Evolutionary conservation across 306 rosid species (phyloP), one percentile per base, ranked within the genome.

Genomic region (cucumber (Cucumis sativus)): DNA sequence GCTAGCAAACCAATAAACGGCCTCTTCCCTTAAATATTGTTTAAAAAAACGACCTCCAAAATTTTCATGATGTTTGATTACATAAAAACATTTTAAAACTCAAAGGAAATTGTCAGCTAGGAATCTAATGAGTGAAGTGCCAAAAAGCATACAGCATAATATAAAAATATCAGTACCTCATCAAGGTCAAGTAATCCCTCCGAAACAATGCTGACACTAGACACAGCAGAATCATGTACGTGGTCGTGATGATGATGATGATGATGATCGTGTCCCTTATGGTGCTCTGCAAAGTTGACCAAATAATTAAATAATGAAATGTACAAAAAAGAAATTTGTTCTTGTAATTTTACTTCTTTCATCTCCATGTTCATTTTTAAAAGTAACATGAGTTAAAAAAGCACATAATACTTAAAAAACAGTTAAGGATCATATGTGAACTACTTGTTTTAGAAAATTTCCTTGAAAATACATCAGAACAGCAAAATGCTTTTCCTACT

Each of bases 111-210:
- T 28, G 30, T 28, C 68, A 28, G 15, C 52, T 2, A 12, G 6
- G 41, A 30, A 79, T 30, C 13, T 13, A 2, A 61, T 14, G 16
- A 65, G 15, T 8, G 4, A 65, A 55, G 23, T 2, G 49, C 12
- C 35, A 40, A 57, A n/a, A 15, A 74, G 14, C 41, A 11, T 1
- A 11, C 28, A 56, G 23, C 54, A 39, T 15, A 77, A 57, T 80
- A 41, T 6, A 68, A 20, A 3, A 68, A 20, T 51, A 80, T 23
- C 68, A 72, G 79, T 85, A 93, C 98, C 96, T 91, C 98, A 77
- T 91, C 96, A 58, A 90, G 93, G 80, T 91, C 93, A 77, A 93
- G 91, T 74, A 83, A 82, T 80, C 97, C 98, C 81, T 89, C 98
- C 6, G 87, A 83, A 76, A 91, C 96, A 78, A 93, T 90, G 80